A percentile compares a stretch with the other conserved stretches of the same genome.
These are phyloP conservation scores for Hypoxylon sp. DNA, from an alignment of 2,329 filamentous ascomycete genomes.

Conservation along the genomic window DNA sequence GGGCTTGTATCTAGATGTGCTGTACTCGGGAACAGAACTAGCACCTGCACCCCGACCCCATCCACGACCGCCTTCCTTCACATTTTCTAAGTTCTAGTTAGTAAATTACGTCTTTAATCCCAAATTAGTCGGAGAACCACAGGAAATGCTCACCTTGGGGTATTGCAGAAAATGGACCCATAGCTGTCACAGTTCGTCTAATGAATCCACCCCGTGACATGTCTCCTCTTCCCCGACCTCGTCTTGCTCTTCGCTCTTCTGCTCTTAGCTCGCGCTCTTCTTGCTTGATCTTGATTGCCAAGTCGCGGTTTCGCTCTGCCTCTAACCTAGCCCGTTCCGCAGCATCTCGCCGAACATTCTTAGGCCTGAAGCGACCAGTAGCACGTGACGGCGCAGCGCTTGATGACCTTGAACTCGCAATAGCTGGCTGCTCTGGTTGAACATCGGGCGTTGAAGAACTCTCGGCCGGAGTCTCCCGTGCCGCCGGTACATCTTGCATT, in stretches of 20 bases:
- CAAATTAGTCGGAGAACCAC: neutral
- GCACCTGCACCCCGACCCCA: slow-evolving; percentile 44
- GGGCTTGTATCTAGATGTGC: slow-evolving; percentile 57
- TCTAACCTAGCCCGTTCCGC: slow-evolving; percentile 64
- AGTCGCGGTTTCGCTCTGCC: slow-evolving; percentile 53
- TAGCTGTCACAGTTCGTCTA: slow-evolving; percentile 53
- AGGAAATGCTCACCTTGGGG: slow-evolving; percentile 47
- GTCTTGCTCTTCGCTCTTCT: slow-evolving; percentile 56
- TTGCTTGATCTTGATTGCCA: slow-evolving; percentile 53
- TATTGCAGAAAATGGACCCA: slow-evolving; percentile 57
- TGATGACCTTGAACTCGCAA: slow-evolving; percentile 46
- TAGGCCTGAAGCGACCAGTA: slow-evolving; percentile 63
- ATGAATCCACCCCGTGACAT: slow-evolving; percentile 51
- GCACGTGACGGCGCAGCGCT: slow-evolving; percentile 56
- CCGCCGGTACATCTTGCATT: slow-evolving; percentile 17
- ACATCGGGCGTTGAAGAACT: slow-evolving; percentile 15
- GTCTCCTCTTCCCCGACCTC: slow-evolving; percentile 56
- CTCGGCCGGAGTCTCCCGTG: slow-evolving; percentile 17
- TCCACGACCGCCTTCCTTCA: slow-evolving; percentile 42
- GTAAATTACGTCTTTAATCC: neutral
- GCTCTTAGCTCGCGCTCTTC: slow-evolving; percentile 54
- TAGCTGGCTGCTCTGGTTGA: slow-evolving; percentile 31
- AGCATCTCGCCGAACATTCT: slow-evolving; percentile 65
- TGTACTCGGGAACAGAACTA: slow-evolving; percentile 56
- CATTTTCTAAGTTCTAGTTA: slow-evolving; percentile 49